These are phyloP conservation scores for Cystofilobasidium capitatum DNA, from an alignment of 768 basidiomycete genomes.

Conservation along the genomic window DNA sequence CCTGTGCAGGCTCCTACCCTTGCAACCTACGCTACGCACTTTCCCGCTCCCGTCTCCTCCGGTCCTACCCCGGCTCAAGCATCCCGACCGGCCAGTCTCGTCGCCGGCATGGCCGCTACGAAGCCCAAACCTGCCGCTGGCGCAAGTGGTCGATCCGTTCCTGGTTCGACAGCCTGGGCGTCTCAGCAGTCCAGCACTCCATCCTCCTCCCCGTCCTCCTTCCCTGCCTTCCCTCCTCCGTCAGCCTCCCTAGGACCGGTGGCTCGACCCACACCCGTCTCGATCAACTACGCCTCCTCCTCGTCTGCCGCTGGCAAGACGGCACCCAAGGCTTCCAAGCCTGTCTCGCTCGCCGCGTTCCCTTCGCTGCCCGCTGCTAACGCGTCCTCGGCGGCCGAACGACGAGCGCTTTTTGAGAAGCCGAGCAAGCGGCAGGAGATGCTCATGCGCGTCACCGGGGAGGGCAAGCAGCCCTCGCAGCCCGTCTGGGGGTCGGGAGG, in stretches of 20 bases:
- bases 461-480: constrained; percentile 38
- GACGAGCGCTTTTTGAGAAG: constrained; percentile 42
- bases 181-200: constrained; percentile 31
- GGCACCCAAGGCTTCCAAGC: constrained; percentile 20
- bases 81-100: constrained; percentile 34
- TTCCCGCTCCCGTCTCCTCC: constrained; percentile 39
- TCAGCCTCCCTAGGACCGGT: constrained; percentile 31
- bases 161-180: constrained; percentile 31
- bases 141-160: constrained; percentile 32
- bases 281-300: constrained; percentile 45
- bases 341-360: constrained; percentile 44
- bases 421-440: constrained; percentile 48
- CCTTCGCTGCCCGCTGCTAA: constrained; percentile 57
- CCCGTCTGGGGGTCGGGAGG: constrained; percentile 43
- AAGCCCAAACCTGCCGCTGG: constrained; percentile 43
- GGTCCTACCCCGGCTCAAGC: constrained; percentile 32
- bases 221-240: constrained; percentile 21
- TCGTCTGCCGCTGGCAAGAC: not conserved
- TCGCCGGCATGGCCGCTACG: constrained; percentile 33
- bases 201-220: constrained; percentile 15
- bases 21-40: constrained; percentile 31
- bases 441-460: constrained; percentile 57
- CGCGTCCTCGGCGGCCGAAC: constrained; percentile 26
- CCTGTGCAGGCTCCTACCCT: constrained; percentile 28
- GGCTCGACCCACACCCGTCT: constrained; percentile 10